Evolutionary conservation across 495 filamentous ascomycete species (phyloP).

Genomic region (Neurospora tetraspora): DNA sequence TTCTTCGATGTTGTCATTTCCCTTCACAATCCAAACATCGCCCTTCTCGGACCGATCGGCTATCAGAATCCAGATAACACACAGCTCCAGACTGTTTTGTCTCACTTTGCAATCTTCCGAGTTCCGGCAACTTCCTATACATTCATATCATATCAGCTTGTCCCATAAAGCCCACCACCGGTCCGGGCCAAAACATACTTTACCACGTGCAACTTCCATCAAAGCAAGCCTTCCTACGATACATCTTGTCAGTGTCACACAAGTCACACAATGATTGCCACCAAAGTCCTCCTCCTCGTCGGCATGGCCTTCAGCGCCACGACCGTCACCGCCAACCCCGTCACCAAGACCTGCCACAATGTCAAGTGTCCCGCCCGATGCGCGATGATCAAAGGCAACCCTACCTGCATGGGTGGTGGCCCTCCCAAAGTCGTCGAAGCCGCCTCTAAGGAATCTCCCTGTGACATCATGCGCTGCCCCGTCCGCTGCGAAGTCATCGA

Average conservation of each 20-base stretch:
- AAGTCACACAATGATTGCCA: background rate
- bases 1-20: background rate
- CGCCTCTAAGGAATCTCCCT: background rate
- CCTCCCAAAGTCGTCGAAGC: background rate
- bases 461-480: background rate
- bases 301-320: conserved; percentile 7
- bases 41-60: background rate
- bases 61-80: background rate
- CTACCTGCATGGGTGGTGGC: conserved; percentile 5
- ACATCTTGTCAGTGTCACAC: background rate
- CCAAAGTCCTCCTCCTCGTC: conserved; percentile 4
- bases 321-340: conserved; percentile 2
- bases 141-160: background rate
- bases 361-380: conserved; percentile 11
- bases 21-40: background rate
- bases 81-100: background rate
- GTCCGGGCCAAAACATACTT: background rate
- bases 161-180: background rate
- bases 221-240: background rate
- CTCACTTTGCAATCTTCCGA: background rate
- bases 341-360: conserved; percentile 5
- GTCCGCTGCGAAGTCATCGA: background rate
- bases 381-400: conserved; percentile 5
- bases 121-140: background rate
- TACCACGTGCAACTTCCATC: background rate